Evolutionary conservation across 2,329 filamentous ascomycete genomes (phyloP).

Genomic region (Colletotrichum simmondsii): DNA sequence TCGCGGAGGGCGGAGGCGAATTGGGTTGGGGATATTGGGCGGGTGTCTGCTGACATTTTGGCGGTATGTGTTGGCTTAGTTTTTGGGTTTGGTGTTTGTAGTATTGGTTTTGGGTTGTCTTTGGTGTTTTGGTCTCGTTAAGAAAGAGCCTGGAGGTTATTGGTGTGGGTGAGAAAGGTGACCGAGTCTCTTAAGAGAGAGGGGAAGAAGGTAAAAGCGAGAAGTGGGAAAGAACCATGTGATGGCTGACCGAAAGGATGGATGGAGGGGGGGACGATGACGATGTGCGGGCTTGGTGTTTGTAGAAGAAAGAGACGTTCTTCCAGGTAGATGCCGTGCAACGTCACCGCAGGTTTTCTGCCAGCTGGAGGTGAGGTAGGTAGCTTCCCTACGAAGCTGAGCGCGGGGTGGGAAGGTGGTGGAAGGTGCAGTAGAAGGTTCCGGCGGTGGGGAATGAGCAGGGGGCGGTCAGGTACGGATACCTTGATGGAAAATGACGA

Average conservation of each 20-base stretch:
- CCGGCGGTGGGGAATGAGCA: slow-evolving; percentile 17
- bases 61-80: not conserved
- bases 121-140: not conserved
- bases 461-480: not conserved
- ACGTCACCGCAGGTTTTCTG: slow-evolving; percentile 12
- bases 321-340: not conserved
- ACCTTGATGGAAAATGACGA: not conserved
- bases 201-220: not conserved
- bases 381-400: not conserved
- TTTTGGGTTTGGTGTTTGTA: too few relatives aligned
- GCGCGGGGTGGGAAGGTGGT: slow-evolving; percentile 18
- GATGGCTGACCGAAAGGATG: not conserved
- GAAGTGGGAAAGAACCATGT: too few relatives aligned
- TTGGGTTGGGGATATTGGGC: slow-evolving; percentile 69
- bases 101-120: not conserved
- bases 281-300: not conserved
- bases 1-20: slow-evolving; percentile 76
- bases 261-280: not conserved
- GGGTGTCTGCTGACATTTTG: slow-evolving; percentile 70
- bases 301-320: not conserved
- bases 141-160: too few relatives aligned
- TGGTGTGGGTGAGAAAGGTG: too few relatives aligned
- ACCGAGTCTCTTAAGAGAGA: too few relatives aligned
- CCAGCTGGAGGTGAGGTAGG: not conserved
- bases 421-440: slow-evolving; percentile 25